A percentile compares a stretch with the other conserved stretches of the same genome.
phyloP scores from a whole-genome alignment of 345 rosid species.

The Theobroma cacao region DNA sequence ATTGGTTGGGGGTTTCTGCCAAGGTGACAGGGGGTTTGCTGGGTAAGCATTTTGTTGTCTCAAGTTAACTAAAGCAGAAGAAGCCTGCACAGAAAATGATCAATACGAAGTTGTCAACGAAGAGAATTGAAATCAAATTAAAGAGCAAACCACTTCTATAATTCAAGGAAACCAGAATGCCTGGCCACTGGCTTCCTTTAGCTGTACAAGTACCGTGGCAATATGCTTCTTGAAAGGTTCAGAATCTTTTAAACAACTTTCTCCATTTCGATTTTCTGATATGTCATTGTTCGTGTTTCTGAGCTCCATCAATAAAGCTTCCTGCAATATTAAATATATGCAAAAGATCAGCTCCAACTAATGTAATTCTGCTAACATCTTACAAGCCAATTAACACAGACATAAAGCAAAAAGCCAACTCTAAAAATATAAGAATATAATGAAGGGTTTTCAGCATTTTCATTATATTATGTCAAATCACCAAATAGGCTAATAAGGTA shows the following conservation, averaged over 20 bases:
- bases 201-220: constrained; percentile 42
- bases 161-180: constrained; percentile 49
- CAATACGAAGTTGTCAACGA: constrained; percentile 16
- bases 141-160: constrained; percentile 13
- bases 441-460: neutral
- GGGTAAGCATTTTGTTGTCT: constrained; percentile 38
- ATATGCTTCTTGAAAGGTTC: constrained; percentile 47
- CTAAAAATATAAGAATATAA: neutral
- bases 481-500: neutral
- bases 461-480: neutral
- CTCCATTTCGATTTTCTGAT: constrained; percentile 35
- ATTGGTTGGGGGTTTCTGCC: constrained; percentile 38
- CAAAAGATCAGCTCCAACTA: neutral
- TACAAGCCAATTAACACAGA: neutral
- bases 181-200: constrained; percentile 57
- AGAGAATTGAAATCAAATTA: neutral
- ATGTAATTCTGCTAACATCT: neutral
- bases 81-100: constrained; percentile 41
- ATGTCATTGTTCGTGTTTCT: constrained; percentile 35
- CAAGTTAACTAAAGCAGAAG: constrained; percentile 41
- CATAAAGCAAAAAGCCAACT: neutral
- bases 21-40: constrained; percentile 32
- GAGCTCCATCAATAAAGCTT: constrained; percentile 42
- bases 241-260: constrained; percentile 35
- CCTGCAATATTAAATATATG: constrained; percentile 19